Conservation (phyloP, 2,329 filamentous ascomycete species). For the Fusarium sp. region DNA sequence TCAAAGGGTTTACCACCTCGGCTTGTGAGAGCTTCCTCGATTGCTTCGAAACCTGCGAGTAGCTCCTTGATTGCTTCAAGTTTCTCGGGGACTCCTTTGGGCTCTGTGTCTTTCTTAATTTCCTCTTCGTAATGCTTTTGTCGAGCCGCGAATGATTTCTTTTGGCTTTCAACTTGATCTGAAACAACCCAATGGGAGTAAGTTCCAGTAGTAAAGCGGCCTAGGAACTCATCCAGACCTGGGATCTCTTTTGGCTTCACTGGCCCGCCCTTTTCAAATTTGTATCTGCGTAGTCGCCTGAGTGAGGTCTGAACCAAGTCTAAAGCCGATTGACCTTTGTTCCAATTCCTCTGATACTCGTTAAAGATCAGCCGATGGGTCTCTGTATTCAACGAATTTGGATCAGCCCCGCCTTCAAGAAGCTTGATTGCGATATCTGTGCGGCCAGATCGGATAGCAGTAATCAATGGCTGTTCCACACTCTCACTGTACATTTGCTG, state of each 20-base stretch:
- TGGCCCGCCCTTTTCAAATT: constrained; percentile 37
- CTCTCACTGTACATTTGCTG: constrained; percentile 60
- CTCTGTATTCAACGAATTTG: constrained; percentile 67
- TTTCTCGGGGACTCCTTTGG: constrained; percentile 62
- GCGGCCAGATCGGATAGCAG: constrained; percentile 64
- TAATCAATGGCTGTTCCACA: constrained; percentile 75
- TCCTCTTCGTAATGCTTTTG: constrained; percentile 50
- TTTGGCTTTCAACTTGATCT: constrained; percentile 53
- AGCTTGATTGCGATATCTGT: constrained; percentile 68
- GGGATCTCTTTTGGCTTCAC: constrained; percentile 49
- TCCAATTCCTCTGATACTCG: constrained; percentile 51
- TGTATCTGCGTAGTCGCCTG: constrained; percentile 62
- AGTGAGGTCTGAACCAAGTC: constrained; percentile 71
- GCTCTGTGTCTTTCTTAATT: constrained; percentile 27
- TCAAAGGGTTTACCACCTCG: constrained; percentile 76
- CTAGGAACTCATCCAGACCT: constrained; percentile 67
- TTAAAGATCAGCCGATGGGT: constrained; percentile 55
- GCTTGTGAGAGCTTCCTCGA: constrained; percentile 60
- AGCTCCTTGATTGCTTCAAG: constrained; percentile 61
- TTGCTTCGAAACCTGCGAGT: constrained; percentile 23
- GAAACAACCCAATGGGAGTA: constrained; percentile 71
- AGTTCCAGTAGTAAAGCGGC: constrained; percentile 63
- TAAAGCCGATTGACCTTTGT: constrained; percentile 65
- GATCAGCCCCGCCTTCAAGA: constrained; percentile 73
- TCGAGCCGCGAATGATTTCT: constrained; percentile 51